phyloP scores from a whole-genome alignment of 2,329 filamentous ascomycete genomes.

The Aureobasidium zeae region DNA sequence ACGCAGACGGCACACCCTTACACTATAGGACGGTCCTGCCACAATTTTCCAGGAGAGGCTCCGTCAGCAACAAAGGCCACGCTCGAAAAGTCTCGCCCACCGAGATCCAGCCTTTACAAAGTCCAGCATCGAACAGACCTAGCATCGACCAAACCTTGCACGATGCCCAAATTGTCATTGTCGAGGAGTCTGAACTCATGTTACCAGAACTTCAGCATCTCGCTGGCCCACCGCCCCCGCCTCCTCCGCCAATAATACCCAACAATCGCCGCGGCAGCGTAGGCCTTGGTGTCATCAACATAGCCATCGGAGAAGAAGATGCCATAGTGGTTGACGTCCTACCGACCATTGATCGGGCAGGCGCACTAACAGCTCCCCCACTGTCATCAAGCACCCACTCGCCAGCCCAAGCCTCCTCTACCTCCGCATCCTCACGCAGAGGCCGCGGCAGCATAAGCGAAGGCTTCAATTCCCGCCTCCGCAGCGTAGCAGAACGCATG shows the following conservation, averaged over 20 bases:
- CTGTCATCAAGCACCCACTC: conserved; percentile 20
- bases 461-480: conserved; percentile 46
- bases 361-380: conserved; percentile 24
- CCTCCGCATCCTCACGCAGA: conserved; percentile 40
- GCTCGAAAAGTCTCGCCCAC: conserved; percentile 37
- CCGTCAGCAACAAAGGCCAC: conserved; percentile 30
- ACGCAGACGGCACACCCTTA: conserved; percentile 19
- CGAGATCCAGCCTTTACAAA: conserved; percentile 23
- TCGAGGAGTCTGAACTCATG: conserved; percentile 31
- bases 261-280: conserved; percentile 13
- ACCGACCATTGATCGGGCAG: conserved; percentile 21
- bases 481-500: conserved; percentile 50
- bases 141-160: conserved; percentile 48
- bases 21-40: conserved; percentile 29
- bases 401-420: conserved; percentile 20
- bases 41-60: conserved; percentile 29
- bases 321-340: conserved; percentile 18
- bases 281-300: conserved; percentile 32
- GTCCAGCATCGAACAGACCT: conserved; percentile 35
- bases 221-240: conserved; percentile 40
- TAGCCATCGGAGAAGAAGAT: conserved; percentile 36
- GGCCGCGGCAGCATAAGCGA: conserved; percentile 50
- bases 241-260: conserved; percentile 30
- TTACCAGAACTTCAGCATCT: conserved; percentile 55
- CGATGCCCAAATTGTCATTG: conserved; percentile 35